These are phyloP conservation scores for Magnolia changhungtana DNA, from an alignment of 164 flowering plant genomes.

Conservation along the genomic window DNA sequence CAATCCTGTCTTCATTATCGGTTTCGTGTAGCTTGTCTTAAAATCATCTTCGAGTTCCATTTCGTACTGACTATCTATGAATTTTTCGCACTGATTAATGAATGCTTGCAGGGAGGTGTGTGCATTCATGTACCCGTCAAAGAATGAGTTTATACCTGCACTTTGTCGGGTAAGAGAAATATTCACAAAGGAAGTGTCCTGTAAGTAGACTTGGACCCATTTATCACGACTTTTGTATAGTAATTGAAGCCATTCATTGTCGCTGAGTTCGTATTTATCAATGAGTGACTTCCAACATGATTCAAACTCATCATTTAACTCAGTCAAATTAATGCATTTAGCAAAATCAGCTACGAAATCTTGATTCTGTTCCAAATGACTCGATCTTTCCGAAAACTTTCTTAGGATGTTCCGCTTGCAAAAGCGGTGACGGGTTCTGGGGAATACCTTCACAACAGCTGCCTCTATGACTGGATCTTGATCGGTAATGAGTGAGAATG, in stretches of 20 bases:
- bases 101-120: conserved; percentile 49
- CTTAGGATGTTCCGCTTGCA: conserved; percentile 60
- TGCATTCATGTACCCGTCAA: conserved; percentile 67
- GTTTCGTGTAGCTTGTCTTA: conserved; percentile 59
- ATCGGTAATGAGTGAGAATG: conserved; percentile 46
- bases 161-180: conserved; percentile 25
- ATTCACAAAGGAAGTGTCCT: conserved; percentile 55
- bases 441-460: conserved; percentile 50
- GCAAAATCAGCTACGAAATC: conserved; percentile 50
- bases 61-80: conserved; percentile 39
- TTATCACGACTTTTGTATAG: conserved; percentile 42
- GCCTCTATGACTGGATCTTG: conserved; percentile 46
- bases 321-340: conserved; percentile 54
- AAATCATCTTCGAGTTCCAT: conserved; percentile 56
- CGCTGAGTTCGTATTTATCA: conserved; percentile 48
- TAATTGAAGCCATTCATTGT: conserved; percentile 59
- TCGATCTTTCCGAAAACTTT: conserved; percentile 51
- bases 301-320: conserved; percentile 68
- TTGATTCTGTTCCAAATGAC: conserved; percentile 39
- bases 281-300: conserved; percentile 44
- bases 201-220: conserved; percentile 60
- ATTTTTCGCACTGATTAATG: conserved; percentile 53
- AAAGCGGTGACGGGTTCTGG: conserved; percentile 45
- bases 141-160: conserved; percentile 40
- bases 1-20: conserved; percentile 65